Percentiles rank a stretch among this genome's conserved stretches.
Evolutionary conservation across 768 basidiomycete species (phyloP).

Genomic region (Mycena epipterygia): DNA sequence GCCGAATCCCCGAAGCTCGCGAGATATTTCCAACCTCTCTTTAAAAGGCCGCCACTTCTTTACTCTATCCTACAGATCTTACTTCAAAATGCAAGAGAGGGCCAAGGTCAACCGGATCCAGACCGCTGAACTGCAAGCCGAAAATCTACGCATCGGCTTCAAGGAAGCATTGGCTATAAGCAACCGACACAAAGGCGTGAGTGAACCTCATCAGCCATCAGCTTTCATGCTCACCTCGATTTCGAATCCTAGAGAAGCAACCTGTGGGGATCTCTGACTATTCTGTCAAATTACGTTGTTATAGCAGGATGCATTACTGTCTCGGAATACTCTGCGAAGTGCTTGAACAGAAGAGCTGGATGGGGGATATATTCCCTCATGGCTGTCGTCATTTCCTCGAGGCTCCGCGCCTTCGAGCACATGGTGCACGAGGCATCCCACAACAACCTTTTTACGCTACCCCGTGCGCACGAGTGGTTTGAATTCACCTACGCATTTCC

Average conservation of each 20-base stretch:
- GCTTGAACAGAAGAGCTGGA: neutral
- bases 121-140: neutral
- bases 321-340: neutral
- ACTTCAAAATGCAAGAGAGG: slow-evolving; percentile 1
- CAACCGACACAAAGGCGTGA: slow-evolving; percentile 27
- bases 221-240: neutral
- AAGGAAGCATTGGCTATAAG: slow-evolving; percentile 22
- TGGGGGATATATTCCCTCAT: slow-evolving; percentile 9
- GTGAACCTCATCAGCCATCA: neutral
- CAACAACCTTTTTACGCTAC: slow-evolving; percentile 14
- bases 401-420: slow-evolving; percentile 18
- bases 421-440: slow-evolving; percentile 18
- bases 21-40: slow-evolving; percentile 2
- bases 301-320: slow-evolving; percentile 5
- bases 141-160: slow-evolving; percentile 3
- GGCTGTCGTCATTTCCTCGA: slow-evolving; percentile 17
- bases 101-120: neutral
- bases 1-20: neutral
- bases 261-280: slow-evolving; percentile 3
- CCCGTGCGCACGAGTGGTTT: slow-evolving; percentile 21
- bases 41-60: slow-evolving; percentile 1
- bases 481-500: slow-evolving; percentile 24
- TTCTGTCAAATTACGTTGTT: slow-evolving; percentile 1
- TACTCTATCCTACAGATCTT: slow-evolving; percentile 5
- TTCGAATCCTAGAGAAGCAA: slow-evolving; percentile 14